These are phyloP conservation scores for Moniliophthora roreri DNA, from an alignment of 1,284 basidiomycete genomes.

Conservation along the genomic window DNA sequence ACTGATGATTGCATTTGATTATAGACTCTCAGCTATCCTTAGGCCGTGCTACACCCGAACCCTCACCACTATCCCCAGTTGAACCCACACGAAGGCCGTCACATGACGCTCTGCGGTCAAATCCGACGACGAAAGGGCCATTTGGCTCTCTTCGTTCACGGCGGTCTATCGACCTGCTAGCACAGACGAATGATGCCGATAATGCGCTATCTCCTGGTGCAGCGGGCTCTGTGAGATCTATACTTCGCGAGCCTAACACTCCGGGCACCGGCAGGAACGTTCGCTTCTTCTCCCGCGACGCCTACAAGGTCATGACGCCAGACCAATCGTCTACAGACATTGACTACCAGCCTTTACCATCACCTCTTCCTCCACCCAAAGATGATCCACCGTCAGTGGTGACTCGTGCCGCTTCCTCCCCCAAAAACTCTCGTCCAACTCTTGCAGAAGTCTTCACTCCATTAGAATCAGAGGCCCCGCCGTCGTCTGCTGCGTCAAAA, in stretches of 20 bases:
- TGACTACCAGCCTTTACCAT: slow-evolving; percentile 30
- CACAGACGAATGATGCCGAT: slow-evolving; percentile 3
- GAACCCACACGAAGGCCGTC: slow-evolving; percentile 25
- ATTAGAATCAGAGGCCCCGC: slow-evolving; percentile 20
- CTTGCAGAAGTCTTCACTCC: slow-evolving; percentile 44
- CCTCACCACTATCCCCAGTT: slow-evolving; percentile 19
- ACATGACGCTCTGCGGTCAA: slow-evolving; percentile 22
- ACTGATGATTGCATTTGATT: background rate
- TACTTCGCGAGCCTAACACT: slow-evolving; percentile 66
- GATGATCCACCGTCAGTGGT: slow-evolving; percentile 18
- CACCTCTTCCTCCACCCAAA: background rate
- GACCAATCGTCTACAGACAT: slow-evolving; percentile 49
- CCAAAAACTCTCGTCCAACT: slow-evolving; percentile 33
- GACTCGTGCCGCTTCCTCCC: slow-evolving; percentile 28
- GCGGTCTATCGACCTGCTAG: slow-evolving; percentile 32
- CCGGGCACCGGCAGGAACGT: slow-evolving; percentile 75
- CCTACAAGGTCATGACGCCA: slow-evolving; percentile 61
- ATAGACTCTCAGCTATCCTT: slow-evolving; percentile 49
- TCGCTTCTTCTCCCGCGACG: slow-evolving; percentile 70
- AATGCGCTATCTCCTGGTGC: slow-evolving; percentile 26
- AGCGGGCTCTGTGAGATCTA: slow-evolving; percentile 61
- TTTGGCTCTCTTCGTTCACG: slow-evolving; percentile 21
- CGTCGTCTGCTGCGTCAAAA: slow-evolving; percentile 14
- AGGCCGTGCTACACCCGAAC: slow-evolving; percentile 34
- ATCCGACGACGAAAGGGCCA: slow-evolving; percentile 18